Base-by-base conservation (phyloP, 2,329 filamentous ascomycete genomes). In the Trichoderma sp. region DNA sequence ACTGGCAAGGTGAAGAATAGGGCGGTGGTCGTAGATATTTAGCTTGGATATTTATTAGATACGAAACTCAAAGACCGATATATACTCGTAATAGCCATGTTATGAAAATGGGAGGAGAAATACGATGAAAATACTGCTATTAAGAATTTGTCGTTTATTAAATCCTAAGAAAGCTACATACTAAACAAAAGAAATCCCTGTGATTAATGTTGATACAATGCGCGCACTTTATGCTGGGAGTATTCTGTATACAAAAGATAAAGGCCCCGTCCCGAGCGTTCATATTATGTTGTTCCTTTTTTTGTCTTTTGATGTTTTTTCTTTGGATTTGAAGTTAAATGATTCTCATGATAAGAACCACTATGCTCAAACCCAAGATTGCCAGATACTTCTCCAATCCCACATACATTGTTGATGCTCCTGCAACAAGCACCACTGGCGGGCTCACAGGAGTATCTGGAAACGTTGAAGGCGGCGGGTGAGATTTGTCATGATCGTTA, bases 1-100 rank as follows among this genome's bases (percentile, higher is more conserved):
- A 85, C 86, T 1, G 86, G 86, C 3, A 84, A 81, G 73, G 77
- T 87, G 53, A 83, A 82, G 32, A 86, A 82, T 58, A 75, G 81
- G 30, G 80, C 80, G 7, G 75, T 82, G 12, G 79, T 82, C 1
- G 79, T 83, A 30, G 80, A 81, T 56, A 79, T 81, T 26, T 72
- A 62, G 26, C n/a, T 28, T 26, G 8, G 9, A n/a, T 58, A 7
- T 24, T 24, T 28, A 30, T 4, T 24, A 47, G 18, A 47, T 24
- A 24, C 3, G 28, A 63, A 24, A 30, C n/a, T 28, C 15, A 5
- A 4, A 34, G 18, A n/a, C 6, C 7, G 1, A 24, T 28, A 14
- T n/a, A 32, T 61, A n/a, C n/a, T n/a, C n/a, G n/a, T n/a, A 12
- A 7, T 34, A 6, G 14, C 14, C 18, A 14, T 28, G n/a, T 34